Evolutionary conservation across 306 rosid species (phyloP), one percentile per base, ranked within the genome.

Genomic region (Casuarina glauca): DNA sequence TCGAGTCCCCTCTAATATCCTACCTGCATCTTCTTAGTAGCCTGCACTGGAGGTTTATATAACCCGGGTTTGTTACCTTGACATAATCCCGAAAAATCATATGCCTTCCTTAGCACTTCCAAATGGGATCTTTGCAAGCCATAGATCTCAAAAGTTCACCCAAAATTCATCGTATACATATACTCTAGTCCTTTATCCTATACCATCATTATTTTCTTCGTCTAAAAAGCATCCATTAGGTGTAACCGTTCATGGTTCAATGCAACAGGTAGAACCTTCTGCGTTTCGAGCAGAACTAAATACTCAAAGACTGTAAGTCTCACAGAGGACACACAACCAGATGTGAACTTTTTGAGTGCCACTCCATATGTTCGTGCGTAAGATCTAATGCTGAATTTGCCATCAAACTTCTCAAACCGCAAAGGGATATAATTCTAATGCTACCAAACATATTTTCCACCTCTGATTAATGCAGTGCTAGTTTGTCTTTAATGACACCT

Each of bases 401-500:
- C 20, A 55, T 55, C 62, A 55, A 55, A 19, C 38, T 19, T 57
- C 55, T 51, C 9, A 51, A 51, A 46, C 12, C 11, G 50, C 50
- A 46, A 9, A 46, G 50, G 13, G 51, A 48, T 8, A 48, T 48
- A 48, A 12, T 51, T 51, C 15, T 51, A 51, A 16, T 51, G 17
- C n/a, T 51, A 51, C 15, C 57, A 51, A 1, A 51, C 57, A 51
- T 15, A 15, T 51, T 51, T 57, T n/a, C 5, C 38, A 57, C 36
- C 13, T 19, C 3, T 7, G 64, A 57, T 57, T 57, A 9, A 20
- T 19, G 36, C 64, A 19, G 64, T 9, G 39, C 16, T 57, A 35
- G 38, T 57, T 57, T 57, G 64, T 57, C 64, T 57, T 57, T 57
- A n/a, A 57, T 57, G 64, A 57, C 9, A 19, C 64, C 64, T 20